These are phyloP conservation scores for Saccharomyces mikatae DNA, from an alignment of 805 yeast species.

Conservation along the genomic window DNA sequence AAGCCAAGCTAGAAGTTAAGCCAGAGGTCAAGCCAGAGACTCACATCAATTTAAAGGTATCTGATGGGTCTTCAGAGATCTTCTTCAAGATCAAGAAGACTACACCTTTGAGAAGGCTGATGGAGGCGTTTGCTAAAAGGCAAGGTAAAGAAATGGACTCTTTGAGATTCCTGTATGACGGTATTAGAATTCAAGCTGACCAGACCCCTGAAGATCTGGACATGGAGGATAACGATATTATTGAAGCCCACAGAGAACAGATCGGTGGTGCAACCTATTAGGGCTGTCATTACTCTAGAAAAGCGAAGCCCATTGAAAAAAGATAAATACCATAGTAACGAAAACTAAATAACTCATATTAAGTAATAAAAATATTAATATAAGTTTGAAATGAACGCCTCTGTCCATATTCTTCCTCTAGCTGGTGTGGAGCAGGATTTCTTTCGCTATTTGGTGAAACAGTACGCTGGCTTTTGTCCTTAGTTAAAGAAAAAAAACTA, in stretches of 20 bases:
- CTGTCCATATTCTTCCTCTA: not conserved
- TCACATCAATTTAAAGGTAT: conserved; percentile 87
- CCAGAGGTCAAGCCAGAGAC: conserved; percentile 59
- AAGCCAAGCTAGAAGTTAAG: conserved; percentile 34
- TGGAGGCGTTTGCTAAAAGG: conserved; percentile 97
- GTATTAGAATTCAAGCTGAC: conserved; percentile 78
- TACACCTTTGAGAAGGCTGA: conserved; percentile 86
- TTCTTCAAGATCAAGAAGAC: conserved; percentile 90
- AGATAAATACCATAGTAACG: not conserved
- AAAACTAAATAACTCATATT: not conserved
- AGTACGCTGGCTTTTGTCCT: not conserved
- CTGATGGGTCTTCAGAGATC: conserved; percentile 89
- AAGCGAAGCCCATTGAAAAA: not conserved
- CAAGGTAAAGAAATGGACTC: conserved; percentile 83
- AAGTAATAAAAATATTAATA: not conserved
- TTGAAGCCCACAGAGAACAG: conserved; percentile 96
- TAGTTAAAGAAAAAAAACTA: not conserved
- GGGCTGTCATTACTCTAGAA: not conserved
- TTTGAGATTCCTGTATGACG: conserved; percentile 86
- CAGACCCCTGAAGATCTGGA: conserved; percentile 91
- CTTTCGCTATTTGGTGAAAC: not conserved
- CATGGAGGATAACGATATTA: conserved; percentile 90
- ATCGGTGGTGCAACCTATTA: conserved; percentile 44
- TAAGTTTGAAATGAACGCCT: not conserved
- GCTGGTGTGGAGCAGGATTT: not conserved